Percentiles rank a stretch among this genome's conserved stretches.
Conservation (phyloP, 225 moss, liverwort and hornwort genomes). For the Physcomitrium patens region DNA sequence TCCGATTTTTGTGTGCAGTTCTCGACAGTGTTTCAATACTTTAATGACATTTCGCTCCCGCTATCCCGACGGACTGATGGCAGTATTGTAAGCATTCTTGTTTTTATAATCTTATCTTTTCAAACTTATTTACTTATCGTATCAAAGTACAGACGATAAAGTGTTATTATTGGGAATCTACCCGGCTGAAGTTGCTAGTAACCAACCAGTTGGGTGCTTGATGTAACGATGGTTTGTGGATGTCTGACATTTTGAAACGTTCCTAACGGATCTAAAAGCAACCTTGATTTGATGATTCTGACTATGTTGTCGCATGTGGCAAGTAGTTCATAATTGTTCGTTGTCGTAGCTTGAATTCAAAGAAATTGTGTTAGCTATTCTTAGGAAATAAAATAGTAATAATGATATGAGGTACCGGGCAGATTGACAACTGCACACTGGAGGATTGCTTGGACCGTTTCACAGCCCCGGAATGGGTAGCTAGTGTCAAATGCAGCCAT, state of each 20-base stretch:
- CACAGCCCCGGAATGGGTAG: slow-evolving; percentile 89
- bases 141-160: slow-evolving; percentile 8
- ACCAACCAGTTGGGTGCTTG: slow-evolving; percentile 15
- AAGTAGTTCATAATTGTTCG: not conserved
- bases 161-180: slow-evolving; percentile 14
- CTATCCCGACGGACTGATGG: slow-evolving; percentile 72
- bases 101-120: slow-evolving; percentile 9
- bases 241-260: slow-evolving; percentile 13
- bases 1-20: slow-evolving; percentile 63
- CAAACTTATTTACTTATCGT: slow-evolving; percentile 17
- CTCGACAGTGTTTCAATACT: slow-evolving; percentile 84
- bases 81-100: slow-evolving; percentile 64
- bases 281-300: slow-evolving; percentile 8
- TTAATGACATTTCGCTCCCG: slow-evolving; percentile 84
- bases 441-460: slow-evolving; percentile 91
- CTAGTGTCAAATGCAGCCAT: slow-evolving; percentile 82
- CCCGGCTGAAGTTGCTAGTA: slow-evolving; percentile 8
- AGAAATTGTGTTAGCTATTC: slow-evolving; percentile 10
- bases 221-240: slow-evolving; percentile 13
- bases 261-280: slow-evolving; percentile 7
- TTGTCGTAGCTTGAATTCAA: slow-evolving; percentile 11
- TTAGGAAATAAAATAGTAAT: slow-evolving; percentile 30
- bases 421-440: slow-evolving; percentile 80
- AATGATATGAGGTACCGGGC: slow-evolving; percentile 49
- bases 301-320: slow-evolving; percentile 6